Evolutionary conservation across 805 yeast genomes (phyloP), one percentile per base, ranked within the genome.

Genomic region (Spathaspora gorwiae): DNA sequence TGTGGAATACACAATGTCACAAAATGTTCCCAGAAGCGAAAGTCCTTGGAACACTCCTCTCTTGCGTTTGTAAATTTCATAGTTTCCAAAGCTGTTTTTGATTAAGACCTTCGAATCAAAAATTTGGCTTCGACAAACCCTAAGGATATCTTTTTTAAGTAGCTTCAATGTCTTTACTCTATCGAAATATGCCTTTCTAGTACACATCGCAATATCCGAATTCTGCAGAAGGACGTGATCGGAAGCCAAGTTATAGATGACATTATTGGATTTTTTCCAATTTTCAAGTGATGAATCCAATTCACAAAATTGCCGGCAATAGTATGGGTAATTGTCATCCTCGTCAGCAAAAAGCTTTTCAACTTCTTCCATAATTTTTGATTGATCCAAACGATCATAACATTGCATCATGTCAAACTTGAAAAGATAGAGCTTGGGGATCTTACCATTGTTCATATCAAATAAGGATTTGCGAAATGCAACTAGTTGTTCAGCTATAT

Each of bases 1-100:
- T 1, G 74, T 69, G 54, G 85, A 89, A 54, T 85, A 84, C 0
- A 87, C 76, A 1, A 89, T 51, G 50, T 89, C 87, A 50, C 95
- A 89, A 32, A 90, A 70, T 5, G 82, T 68, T 1, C 86, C 76
- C 46, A 96, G 92, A 4, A 90, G 61, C 1, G 83, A 81, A 7
- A 88, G 78, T 0, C 98, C 98, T 65, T 90, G 98, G 44, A 84
- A 90, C 0, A 92, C 72, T 0, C 98, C 98, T 8, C 66, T 61
- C 37, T 66, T 77, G 47, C 95, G 66, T n/a, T 60, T 56, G 54
- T 49, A 69, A 7, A 52, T 13, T 24, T 38, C 32, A 15, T 39
- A n/a, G 39, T 70, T 77, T 3, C 68, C 61, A 7, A 54, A n/a
- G 1, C 26, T 30, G 15, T 29, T 37, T 33, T 26, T 37, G 2